Conservation (phyloP, 805 yeast species). For the Myxozyma lipomycoides region DNA sequence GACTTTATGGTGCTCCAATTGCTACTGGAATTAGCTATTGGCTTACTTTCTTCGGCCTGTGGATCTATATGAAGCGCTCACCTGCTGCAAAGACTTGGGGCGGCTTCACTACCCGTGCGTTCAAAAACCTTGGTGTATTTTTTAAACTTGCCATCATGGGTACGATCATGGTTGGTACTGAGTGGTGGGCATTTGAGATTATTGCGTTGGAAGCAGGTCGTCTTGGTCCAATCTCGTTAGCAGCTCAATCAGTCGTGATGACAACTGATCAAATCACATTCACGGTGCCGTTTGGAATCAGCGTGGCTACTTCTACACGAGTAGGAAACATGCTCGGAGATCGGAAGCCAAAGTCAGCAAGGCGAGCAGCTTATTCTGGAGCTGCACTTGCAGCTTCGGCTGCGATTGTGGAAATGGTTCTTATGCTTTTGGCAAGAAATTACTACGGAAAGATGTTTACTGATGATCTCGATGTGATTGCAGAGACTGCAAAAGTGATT, state of each 20-base stretch:
- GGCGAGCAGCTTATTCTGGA: conserved; percentile 45
- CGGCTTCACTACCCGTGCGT: conserved; percentile 31
- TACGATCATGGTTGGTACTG: conserved; percentile 52
- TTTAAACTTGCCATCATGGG: conserved; percentile 52
- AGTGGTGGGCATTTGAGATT: conserved; percentile 56
- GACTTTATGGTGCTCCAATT: conserved; percentile 55
- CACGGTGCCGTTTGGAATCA: conserved; percentile 56
- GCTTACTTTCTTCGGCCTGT: conserved; percentile 42
- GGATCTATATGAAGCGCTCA: conserved; percentile 37
- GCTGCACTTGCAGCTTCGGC: conserved; percentile 38
- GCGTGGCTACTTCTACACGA: conserved; percentile 54
- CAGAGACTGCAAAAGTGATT: conserved; percentile 50
- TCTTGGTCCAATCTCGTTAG: conserved; percentile 52
- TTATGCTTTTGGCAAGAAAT: conserved; percentile 46
- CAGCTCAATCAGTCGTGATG: conserved; percentile 55
- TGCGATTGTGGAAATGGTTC: conserved; percentile 32
- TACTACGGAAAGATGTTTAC: conserved; percentile 60
- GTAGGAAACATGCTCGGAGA: conserved; percentile 54
- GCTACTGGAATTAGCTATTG: conserved; percentile 49
- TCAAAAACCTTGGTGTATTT: conserved; percentile 35
- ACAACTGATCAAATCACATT: conserved; percentile 50
- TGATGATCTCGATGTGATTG: conserved; percentile 54
- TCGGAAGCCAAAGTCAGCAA: conserved; percentile 37
- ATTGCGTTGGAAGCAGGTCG: conserved; percentile 51
- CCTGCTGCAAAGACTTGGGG: conserved; percentile 43